Evolutionary conservation across 192 early-diverging fungal species (phyloP).

Genomic region (Backusella luteola): DNA sequence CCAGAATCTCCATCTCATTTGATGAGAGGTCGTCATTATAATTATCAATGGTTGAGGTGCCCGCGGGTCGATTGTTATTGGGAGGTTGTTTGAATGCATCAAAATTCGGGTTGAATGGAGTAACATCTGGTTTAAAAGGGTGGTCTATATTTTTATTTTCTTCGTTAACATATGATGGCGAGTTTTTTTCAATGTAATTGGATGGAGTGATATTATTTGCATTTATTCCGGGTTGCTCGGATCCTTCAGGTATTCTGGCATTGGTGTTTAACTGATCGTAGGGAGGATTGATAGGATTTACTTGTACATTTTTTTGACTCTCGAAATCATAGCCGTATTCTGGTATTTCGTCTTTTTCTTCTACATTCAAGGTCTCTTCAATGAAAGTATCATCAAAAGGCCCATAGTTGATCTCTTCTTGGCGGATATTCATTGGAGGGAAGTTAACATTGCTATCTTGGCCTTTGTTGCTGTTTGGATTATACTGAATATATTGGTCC

Average conservation of each 20-base stretch:
- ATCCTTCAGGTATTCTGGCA: not conserved
- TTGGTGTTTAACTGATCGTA: not conserved
- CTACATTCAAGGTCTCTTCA: not conserved
- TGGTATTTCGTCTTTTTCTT: not conserved
- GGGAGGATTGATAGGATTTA: not conserved
- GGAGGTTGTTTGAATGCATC: not conserved
- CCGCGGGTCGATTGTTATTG: not conserved
- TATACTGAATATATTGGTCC: not conserved
- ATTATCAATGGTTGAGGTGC: not conserved
- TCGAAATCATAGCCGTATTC: not conserved
- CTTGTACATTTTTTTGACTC: not conserved
- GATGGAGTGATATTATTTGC: not conserved
- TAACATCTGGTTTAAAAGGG: not conserved
- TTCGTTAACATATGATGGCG: not conserved
- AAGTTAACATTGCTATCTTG: not conserved
- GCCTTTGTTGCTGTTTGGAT: not conserved
- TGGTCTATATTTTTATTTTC: not conserved
- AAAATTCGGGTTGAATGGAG: not conserved
- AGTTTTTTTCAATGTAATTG: not conserved
- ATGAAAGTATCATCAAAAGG: not conserved
- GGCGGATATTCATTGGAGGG: not conserved
- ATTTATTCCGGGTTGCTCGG: not conserved
- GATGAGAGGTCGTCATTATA: not conserved
- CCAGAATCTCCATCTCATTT: not conserved
- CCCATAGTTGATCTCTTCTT: not conserved